These are phyloP conservation scores for Quercus phellos DNA, from an alignment of 331 rosid species.

Conservation along the genomic window DNA sequence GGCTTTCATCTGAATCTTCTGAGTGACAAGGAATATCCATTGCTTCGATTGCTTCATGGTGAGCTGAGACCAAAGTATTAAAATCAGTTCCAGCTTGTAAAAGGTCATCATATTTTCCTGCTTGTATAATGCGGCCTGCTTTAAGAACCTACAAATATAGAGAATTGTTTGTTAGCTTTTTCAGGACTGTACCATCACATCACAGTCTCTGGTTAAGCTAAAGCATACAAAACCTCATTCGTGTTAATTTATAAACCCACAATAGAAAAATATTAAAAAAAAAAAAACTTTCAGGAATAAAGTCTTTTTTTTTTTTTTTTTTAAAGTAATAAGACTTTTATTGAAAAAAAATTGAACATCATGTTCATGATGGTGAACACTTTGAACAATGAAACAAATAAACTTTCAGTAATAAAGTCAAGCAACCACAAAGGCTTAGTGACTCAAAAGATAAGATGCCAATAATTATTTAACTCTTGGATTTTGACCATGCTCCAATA, in stretches of 20 bases:
- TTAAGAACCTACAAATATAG: conserved; percentile 67
- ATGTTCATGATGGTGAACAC: no score
- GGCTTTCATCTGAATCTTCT: conserved; percentile 78
- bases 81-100: conserved; percentile 98
- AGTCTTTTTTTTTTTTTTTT: neutral
- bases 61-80: conserved; percentile 82
- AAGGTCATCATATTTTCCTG: conserved; percentile 94
- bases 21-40: conserved; percentile 92
- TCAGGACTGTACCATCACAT: neutral
- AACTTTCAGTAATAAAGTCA: neutral
- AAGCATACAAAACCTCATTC: neutral
- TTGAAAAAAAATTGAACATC: no score
- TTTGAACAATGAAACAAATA: no score
- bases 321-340: no score
- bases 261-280: no score
- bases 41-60: conserved; percentile 97
- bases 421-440: neutral
- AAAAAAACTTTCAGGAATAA: neutral
- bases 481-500: neutral
- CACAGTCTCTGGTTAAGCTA: neutral
- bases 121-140: conserved; percentile 83
- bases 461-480: neutral
- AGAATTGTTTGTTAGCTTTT: neutral
- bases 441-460: neutral
- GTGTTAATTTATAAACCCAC: neutral